Base-by-base conservation (phyloP, 148 eudicot genomes). In the Bassia scoparia region DNA sequence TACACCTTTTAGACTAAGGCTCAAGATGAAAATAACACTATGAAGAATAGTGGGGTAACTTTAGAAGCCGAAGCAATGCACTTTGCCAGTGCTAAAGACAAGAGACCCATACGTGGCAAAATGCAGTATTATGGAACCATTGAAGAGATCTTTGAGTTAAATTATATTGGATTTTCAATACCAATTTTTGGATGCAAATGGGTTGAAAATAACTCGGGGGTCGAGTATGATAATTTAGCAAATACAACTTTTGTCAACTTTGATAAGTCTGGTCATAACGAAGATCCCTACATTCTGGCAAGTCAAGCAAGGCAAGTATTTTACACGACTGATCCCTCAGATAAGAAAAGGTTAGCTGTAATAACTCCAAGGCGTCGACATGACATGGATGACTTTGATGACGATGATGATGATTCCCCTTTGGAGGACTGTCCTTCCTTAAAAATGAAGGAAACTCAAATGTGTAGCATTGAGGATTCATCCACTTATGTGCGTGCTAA, bases 31-130 rank as follows among this genome's bases (percentile, higher is more conserved):
- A 66, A 41, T 14, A 38, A 52, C 41, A 66, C 69, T 20, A 41
- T 12, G 52, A 29, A 65, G 30, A 66, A 66, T 66, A 66, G 69
- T 15, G 69, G 69, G 46, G 69, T 65, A 1, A 65, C 69, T 37
- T 41, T 65, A 26, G 69, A 37, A 38, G 69, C 49, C 21, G 14
- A 16, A 41, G 69, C 48, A 7, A n/a, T 65, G 12, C 69, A 65
- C 38, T 37, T 64, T 34, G 23, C 68, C 4, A 64, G 68, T n/a
- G 68, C 2, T 35, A 64, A 64, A 64, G 48, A 64, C 50, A 65
- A 65, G 17, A 14, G 15, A 5, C 49, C 52, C 18, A n/a, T 65
- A 18, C 15, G 20, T 65, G 27, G 27, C 5, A 65, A 20, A 16
- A 65, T 65, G 69, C 49, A 10, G 7, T 65, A 65, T 29, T 38